These are phyloP conservation scores for Cymbopogon citratus DNA, from an alignment of 176 grass and related monocot species.

Conservation along the genomic window DNA sequence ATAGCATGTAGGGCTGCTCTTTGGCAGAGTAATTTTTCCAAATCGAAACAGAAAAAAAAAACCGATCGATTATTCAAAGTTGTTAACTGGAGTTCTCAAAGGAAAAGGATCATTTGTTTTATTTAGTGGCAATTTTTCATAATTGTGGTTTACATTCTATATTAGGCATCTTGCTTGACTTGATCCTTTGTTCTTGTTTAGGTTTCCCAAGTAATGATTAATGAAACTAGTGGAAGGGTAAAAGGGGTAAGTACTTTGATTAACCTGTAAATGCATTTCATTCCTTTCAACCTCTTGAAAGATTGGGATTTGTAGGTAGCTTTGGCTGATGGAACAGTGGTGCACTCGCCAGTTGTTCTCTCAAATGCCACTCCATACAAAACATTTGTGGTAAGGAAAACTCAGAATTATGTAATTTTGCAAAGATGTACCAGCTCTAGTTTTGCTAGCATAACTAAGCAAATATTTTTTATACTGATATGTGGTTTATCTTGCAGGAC, in stretches of 20 bases:
- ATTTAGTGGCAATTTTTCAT: neutral
- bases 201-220: conserved; percentile 70
- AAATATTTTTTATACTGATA: conserved; percentile 16
- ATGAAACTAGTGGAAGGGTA: conserved; percentile 51
- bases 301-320: conserved; percentile 52
- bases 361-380: conserved; percentile 92
- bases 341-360: conserved; percentile 72
- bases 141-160: neutral
- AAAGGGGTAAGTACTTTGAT: conserved; percentile 59
- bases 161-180: conserved; percentile 37
- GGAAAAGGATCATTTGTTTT: neutral
- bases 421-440: conserved; percentile 21
- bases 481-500: conserved; percentile 51
- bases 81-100: neutral
- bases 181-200: conserved; percentile 40
- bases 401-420: conserved; percentile 18
- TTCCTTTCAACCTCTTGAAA: conserved; percentile 12
- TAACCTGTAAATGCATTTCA: conserved; percentile 18
- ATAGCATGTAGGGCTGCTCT: neutral
- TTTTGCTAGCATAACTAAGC: conserved; percentile 5
- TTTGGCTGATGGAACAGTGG: conserved; percentile 84
- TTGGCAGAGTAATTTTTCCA: neutral
- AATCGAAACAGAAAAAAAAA: neutral
- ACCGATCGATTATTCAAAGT: neutral
- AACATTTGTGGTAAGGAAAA: conserved; percentile 84